Conservation (phyloP, 805 yeast species). For the Kuraishia hungarica region DNA sequence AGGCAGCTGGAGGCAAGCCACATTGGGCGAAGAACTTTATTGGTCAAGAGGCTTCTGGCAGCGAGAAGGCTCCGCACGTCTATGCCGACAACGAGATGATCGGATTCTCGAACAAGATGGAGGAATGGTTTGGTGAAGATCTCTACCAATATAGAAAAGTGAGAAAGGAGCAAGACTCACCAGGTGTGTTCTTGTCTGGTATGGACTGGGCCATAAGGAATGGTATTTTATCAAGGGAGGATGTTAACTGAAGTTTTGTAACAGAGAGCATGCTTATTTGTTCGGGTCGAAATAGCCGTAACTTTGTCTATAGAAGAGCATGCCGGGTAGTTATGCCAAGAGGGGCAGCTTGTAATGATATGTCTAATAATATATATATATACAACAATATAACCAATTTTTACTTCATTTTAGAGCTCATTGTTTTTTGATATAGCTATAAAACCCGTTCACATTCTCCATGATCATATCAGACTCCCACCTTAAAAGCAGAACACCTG, state of each 20-base stretch:
- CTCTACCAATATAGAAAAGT: slow-evolving; percentile 51
- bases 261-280: not conserved
- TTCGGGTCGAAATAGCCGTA: not conserved
- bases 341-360: no score
- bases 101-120: slow-evolving; percentile 64
- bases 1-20: slow-evolving; percentile 82
- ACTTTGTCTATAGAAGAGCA: not conserved
- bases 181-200: slow-evolving; percentile 72
- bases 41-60: slow-evolving; percentile 35
- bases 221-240: slow-evolving; percentile 43
- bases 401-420: no score
- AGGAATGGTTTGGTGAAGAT: slow-evolving; percentile 75
- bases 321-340: not conserved
- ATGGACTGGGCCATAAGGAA: slow-evolving; percentile 76
- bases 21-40: slow-evolving; percentile 98
- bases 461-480: no score
- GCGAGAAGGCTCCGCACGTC: slow-evolving; percentile 22
- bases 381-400: no score
- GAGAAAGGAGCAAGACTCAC: slow-evolving; percentile 68
- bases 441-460: no score
- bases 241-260: not conserved
- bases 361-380: no score
- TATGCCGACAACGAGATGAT: slow-evolving; percentile 62
- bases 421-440: no score
- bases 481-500: slow-evolving; percentile 28